Evolutionary conservation across 2,329 filamentous ascomycete species (phyloP).

Genomic region (Fusarium nygamai): DNA sequence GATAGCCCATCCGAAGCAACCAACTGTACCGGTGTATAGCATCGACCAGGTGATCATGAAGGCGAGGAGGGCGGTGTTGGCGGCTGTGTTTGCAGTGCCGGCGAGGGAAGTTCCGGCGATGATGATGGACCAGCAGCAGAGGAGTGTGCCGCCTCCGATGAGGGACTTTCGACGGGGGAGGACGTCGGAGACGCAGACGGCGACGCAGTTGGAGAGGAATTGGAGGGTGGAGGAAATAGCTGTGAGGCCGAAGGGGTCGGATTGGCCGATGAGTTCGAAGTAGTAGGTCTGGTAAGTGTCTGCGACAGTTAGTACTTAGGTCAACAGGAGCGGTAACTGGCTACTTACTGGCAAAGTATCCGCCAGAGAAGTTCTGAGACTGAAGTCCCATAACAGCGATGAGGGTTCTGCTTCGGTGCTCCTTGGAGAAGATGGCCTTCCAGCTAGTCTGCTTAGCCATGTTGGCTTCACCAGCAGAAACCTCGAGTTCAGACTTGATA

Average conservation of each 20-base stretch:
- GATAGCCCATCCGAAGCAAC: constrained; percentile 45
- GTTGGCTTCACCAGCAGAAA: constrained; percentile 34
- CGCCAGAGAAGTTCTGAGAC: constrained; percentile 44
- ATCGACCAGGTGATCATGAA: constrained; percentile 47
- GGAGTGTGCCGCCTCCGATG: constrained; percentile 40
- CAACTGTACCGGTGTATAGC: constrained; percentile 43
- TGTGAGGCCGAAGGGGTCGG: constrained; percentile 43
- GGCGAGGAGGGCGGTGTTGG: constrained; percentile 40
- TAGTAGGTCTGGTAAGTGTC: constrained; percentile 46
- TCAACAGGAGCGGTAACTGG: rapidly evolving
- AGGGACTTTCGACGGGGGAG: constrained; percentile 41
- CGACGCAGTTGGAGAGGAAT: constrained; percentile 42
- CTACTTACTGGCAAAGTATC: constrained; percentile 45
- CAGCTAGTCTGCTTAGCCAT: constrained; percentile 43
- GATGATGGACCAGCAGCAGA: constrained; percentile 43
- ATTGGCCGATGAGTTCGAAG: constrained; percentile 45
- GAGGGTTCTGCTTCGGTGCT: constrained; percentile 40
- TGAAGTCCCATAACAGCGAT: constrained; percentile 43
- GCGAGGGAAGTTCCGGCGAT: constrained; percentile 41
- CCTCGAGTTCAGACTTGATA: constrained; percentile 43
- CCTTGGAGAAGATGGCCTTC: constrained; percentile 45
- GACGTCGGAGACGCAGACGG: constrained; percentile 40
- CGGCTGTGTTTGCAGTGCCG: constrained; percentile 31
- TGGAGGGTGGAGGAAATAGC: constrained; percentile 45
- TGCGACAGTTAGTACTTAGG: background rate